A percentile compares a stretch with the other conserved stretches of the same genome.
phyloP scores from a whole-genome alignment of 192 early-diverging fungal genomes.

The Thamnidium elegans region DNA sequence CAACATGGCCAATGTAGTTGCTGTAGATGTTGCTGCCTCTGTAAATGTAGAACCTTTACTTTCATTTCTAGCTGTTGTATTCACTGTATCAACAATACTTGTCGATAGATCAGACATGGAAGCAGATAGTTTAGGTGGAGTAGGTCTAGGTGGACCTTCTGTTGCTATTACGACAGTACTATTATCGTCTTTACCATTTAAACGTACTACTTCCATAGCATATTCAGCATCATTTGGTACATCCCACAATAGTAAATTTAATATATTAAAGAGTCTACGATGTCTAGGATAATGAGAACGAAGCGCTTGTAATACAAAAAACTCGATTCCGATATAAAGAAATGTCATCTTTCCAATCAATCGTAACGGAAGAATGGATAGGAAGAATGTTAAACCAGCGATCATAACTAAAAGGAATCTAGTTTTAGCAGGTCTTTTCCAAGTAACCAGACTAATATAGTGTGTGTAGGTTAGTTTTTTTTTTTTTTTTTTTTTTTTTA shows the following conservation, averaged over 20 bases:
- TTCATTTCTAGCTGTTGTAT: not conserved
- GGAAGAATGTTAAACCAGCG: not conserved
- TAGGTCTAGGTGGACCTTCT: no score
- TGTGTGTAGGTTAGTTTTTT: not conserved
- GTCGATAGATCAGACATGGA: not conserved
- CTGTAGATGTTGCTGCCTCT: conserved; percentile 1
- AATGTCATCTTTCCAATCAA: conserved; percentile 13
- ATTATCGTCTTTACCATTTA: conserved; percentile 19
- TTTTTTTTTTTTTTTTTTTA: not conserved
- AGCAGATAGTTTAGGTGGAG: not conserved
- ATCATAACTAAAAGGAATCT: conserved; percentile 16
- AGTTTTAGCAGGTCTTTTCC: conserved; percentile 31
- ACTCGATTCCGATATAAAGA: conserved; percentile 40
- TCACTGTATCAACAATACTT: no score
- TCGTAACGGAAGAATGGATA: conserved; percentile 1
- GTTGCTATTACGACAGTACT: no score
- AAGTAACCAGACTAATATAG: conserved; percentile 23
- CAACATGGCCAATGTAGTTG: conserved; percentile 10
- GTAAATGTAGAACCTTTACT: not conserved
- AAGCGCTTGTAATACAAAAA: conserved; percentile 44
- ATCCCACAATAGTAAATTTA: conserved; percentile 49
- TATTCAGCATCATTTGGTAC: conserved; percentile 51
- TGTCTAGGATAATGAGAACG: conserved; percentile 47
- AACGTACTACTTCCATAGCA: conserved; percentile 44
- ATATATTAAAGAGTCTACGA: conserved; percentile 43